Evolutionary conservation across 768 basidiomycete genomes (phyloP).

Genomic region (Xanthoconium stramineum): DNA sequence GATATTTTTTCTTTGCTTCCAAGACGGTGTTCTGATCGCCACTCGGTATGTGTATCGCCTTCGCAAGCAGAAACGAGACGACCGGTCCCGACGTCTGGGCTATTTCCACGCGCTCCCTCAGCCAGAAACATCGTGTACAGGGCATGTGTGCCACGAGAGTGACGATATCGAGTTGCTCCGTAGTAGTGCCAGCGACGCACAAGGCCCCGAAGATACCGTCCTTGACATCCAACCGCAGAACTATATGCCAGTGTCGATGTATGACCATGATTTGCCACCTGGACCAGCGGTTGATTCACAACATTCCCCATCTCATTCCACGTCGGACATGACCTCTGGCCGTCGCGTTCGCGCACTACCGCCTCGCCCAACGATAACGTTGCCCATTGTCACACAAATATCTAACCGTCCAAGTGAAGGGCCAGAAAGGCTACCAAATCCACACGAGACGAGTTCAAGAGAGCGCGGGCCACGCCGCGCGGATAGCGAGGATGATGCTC

Average conservation of each 20-base stretch:
- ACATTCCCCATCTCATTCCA: slow-evolving; percentile 5
- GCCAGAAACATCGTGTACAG: slow-evolving; percentile 6
- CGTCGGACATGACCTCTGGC: slow-evolving; percentile 10
- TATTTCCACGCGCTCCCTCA: slow-evolving; percentile 29
- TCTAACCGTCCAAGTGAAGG: background rate
- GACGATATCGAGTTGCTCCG: slow-evolving; percentile 30
- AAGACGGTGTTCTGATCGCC: slow-evolving; percentile 53
- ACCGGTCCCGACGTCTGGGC: slow-evolving; percentile 33
- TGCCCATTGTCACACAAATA: background rate
- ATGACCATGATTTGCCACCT: slow-evolving; percentile 16
- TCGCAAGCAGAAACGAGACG: slow-evolving; percentile 45
- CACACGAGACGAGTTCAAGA: background rate
- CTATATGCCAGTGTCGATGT: slow-evolving; percentile 16
- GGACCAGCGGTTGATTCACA: slow-evolving; percentile 1
- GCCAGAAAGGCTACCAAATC: background rate
- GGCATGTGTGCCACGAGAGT: slow-evolving; percentile 24
- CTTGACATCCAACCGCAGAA: slow-evolving; percentile 21
- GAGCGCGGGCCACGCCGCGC: background rate
- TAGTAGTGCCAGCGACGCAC: slow-evolving; percentile 6
- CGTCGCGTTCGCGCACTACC: slow-evolving; percentile 30
- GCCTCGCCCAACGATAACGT: slow-evolving; percentile 18
- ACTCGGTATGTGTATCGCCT: slow-evolving; percentile 54
- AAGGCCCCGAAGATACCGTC: slow-evolving; percentile 14
- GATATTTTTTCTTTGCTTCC: slow-evolving; percentile 2
- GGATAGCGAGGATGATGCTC: slow-evolving; percentile 15